phyloP scores from a whole-genome alignment of 179 eudicot species.

The Spergularia azorica region DNA sequence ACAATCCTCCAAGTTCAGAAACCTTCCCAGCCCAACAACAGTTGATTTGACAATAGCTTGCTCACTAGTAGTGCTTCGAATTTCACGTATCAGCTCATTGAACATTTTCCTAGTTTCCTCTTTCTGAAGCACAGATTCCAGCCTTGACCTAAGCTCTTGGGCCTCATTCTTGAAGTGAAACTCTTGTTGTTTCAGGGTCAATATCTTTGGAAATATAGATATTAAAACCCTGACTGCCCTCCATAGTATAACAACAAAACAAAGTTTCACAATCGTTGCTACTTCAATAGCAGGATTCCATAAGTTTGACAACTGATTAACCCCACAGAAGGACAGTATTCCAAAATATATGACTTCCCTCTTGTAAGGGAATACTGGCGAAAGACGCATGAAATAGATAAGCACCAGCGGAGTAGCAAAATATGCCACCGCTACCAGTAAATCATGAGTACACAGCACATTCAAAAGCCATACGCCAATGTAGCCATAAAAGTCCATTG shows the following conservation, averaged over 20 bases:
- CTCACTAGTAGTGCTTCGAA: slow-evolving; percentile 61
- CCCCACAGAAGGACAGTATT: slow-evolving; percentile 60
- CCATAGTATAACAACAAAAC: slow-evolving; percentile 54
- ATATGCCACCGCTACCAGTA: slow-evolving; percentile 49
- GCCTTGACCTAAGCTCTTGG: slow-evolving; percentile 53
- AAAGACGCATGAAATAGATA: slow-evolving; percentile 50
- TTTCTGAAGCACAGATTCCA: slow-evolving; percentile 44
- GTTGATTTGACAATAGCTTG: slow-evolving; percentile 52
- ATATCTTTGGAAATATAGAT: slow-evolving; percentile 51
- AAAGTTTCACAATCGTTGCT: slow-evolving; percentile 50
- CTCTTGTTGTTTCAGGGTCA: slow-evolving; percentile 47
- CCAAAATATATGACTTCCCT: slow-evolving; percentile 60
- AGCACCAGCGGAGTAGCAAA: slow-evolving; percentile 60
- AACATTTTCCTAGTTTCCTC: slow-evolving; percentile 57
- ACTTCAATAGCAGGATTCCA: slow-evolving; percentile 50
- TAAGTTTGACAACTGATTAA: slow-evolving; percentile 48
- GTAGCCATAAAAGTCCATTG: slow-evolving; percentile 51
- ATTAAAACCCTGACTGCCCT: slow-evolving; percentile 52
- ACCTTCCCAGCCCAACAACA: slow-evolving; percentile 57
- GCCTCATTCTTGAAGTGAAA: slow-evolving; percentile 46
- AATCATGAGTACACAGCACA: slow-evolving; percentile 52
- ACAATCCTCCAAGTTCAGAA: slow-evolving; percentile 63
- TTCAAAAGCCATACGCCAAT: slow-evolving; percentile 50
- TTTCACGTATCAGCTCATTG: slow-evolving; percentile 52
- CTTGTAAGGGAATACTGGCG: slow-evolving; percentile 54